Evolutionary conservation across 768 basidiomycete species (phyloP).

Genomic region (Tricholoma sp.): DNA sequence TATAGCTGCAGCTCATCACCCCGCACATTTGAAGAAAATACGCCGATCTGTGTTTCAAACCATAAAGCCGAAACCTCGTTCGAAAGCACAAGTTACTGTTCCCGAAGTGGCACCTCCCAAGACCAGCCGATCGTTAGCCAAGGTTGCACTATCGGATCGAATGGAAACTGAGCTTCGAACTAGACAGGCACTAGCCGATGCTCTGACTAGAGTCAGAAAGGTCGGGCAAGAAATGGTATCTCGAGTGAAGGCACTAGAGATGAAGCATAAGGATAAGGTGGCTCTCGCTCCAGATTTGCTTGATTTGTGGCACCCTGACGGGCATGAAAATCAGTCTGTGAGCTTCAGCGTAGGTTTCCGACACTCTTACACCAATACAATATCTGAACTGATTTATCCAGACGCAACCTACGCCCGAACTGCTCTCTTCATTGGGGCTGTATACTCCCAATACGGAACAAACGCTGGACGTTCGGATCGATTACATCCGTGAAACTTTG

Average conservation of each 20-base stretch:
- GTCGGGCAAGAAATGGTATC: slow-evolving; percentile 5
- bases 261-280: background rate
- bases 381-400: background rate
- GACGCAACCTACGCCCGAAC: slow-evolving; percentile 15
- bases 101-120: background rate
- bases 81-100: background rate
- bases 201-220: slow-evolving; percentile 14
- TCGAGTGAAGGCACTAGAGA: slow-evolving; percentile 1
- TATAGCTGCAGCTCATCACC: slow-evolving; percentile 45
- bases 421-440: slow-evolving; percentile 17
- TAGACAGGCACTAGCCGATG: slow-evolving; percentile 18
- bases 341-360: slow-evolving; percentile 15
- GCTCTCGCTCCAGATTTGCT: background rate
- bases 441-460: slow-evolving; percentile 1
- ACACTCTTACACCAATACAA: background rate
- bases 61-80: slow-evolving; percentile 1
- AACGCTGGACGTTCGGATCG: slow-evolving; percentile 20
- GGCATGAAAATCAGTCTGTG: background rate
- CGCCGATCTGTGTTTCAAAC: slow-evolving; percentile 22
- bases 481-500: slow-evolving; percentile 19
- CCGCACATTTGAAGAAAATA: slow-evolving; percentile 28
- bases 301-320: slow-evolving; percentile 15
- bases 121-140: slow-evolving; percentile 2
- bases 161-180: slow-evolving; percentile 20
- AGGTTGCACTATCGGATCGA: slow-evolving; percentile 14